phyloP scores from a whole-genome alignment of 768 basidiomycete genomes.

The Cystobasidium ongulense region DNA sequence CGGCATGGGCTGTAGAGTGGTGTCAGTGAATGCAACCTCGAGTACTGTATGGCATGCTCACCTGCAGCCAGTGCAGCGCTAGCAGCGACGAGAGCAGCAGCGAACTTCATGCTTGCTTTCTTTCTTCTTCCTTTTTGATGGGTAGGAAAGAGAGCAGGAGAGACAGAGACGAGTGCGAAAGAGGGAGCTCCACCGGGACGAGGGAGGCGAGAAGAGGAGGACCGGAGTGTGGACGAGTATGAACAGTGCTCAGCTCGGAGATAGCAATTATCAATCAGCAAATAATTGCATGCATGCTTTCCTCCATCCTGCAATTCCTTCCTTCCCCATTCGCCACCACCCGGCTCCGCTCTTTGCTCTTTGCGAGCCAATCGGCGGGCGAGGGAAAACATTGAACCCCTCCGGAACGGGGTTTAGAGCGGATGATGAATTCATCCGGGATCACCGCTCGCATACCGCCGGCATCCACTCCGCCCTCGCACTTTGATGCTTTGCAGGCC shows the following conservation, averaged over 20 bases:
- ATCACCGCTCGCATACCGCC: background rate
- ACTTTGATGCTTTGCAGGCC: too few species aligned
- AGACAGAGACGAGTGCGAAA: background rate
- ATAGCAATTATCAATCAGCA: background rate
- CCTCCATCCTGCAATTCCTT: background rate
- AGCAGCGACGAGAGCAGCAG: conserved; percentile 8
- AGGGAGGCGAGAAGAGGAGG: too few species aligned
- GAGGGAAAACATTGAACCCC: background rate
- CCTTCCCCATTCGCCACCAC: background rate
- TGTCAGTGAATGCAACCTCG: background rate
- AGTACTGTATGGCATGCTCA: background rate
- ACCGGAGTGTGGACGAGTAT: too few species aligned
- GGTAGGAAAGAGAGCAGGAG: background rate
- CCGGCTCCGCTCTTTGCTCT: background rate
- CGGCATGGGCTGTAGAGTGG: conserved; percentile 10
- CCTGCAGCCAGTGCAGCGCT: conserved; percentile 4
- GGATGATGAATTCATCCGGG: background rate
- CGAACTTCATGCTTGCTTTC: background rate
- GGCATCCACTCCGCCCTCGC: too few species aligned
- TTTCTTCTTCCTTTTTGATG: too few species aligned
- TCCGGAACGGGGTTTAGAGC: background rate
- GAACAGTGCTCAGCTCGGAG: background rate
- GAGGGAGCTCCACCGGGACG: background rate
- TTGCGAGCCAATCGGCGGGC: background rate
- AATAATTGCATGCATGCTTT: background rate